Percentiles rank a stretch among this genome's conserved stretches.
Conservation (phyloP, 2,329 filamentous ascomycete genomes). For the Trichoderma arundinaceum region DNA sequence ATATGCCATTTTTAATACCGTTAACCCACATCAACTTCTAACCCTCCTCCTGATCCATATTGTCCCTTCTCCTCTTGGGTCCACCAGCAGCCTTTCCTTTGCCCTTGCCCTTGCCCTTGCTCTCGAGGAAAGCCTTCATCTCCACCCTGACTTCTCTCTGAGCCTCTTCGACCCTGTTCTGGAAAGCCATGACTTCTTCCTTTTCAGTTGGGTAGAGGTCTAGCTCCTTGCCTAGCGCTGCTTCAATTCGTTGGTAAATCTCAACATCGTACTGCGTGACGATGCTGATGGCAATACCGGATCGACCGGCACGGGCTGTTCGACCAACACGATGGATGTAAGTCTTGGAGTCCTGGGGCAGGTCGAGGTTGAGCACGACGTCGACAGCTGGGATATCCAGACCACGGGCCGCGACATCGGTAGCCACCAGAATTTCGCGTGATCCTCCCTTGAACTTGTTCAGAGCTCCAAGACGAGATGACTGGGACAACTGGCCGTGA, state of each 20-base stretch:
- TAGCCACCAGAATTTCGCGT: conserved; percentile 88
- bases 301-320: conserved; percentile 85
- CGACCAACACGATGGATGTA: conserved; percentile 90
- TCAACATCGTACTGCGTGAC: conserved; percentile 89
- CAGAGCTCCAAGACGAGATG: conserved; percentile 81
- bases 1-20: neutral
- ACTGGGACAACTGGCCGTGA: conserved; percentile 90
- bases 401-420: conserved; percentile 91
- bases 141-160: conserved; percentile 78
- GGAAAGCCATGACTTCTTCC: conserved; percentile 85
- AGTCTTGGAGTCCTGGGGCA: conserved; percentile 85
- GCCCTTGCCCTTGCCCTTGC: conserved; percentile 45
- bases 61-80: conserved; percentile 54
- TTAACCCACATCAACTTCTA: conserved; percentile 41
- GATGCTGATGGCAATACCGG: conserved; percentile 78
- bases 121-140: conserved; percentile 81
- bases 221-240: conserved; percentile 78
- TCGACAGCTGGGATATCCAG: conserved; percentile 93
- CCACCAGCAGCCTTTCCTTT: conserved; percentile 14
- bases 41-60: conserved; percentile 79
- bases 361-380: conserved; percentile 82
- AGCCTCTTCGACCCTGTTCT: conserved; percentile 78
- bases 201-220: conserved; percentile 71
- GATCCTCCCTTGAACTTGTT: conserved; percentile 84
- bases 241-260: conserved; percentile 80